Evolutionary conservation across 148 eudicot genomes (phyloP).

Genomic region (Amaranthus hypochondriacus): DNA sequence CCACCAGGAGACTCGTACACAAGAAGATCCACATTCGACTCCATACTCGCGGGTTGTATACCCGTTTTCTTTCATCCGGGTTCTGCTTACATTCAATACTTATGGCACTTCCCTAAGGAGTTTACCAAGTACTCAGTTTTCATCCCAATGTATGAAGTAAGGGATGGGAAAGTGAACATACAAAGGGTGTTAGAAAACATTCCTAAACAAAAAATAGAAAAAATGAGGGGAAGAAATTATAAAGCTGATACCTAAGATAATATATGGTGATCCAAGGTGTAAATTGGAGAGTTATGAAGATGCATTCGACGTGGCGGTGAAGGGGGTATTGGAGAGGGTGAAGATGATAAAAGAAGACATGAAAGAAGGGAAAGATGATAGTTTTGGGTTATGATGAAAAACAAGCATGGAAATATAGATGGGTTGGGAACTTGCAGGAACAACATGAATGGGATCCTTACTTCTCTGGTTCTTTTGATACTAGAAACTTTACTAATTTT

Average conservation of each 20-base stretch:
- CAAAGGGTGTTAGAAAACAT: slow-evolving; percentile 39
- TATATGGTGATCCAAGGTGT: slow-evolving; percentile 54
- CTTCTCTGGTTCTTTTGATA: slow-evolving; percentile 40
- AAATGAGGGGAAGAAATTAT: slow-evolving; percentile 60
- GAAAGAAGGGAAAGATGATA: slow-evolving; percentile 31
- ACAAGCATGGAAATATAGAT: slow-evolving; percentile 43
- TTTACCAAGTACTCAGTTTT: slow-evolving; percentile 58
- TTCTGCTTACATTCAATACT: slow-evolving; percentile 59
- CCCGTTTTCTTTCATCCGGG: slow-evolving; percentile 76
- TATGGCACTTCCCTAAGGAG: slow-evolving; percentile 59
- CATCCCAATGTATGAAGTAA: slow-evolving; percentile 46
- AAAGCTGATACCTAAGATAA: slow-evolving; percentile 48
- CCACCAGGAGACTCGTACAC: slow-evolving; percentile 78
- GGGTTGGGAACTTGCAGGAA: slow-evolving; percentile 35
- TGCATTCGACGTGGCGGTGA: slow-evolving; percentile 64
- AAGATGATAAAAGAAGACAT: slow-evolving; percentile 33
- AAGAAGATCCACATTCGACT: slow-evolving; percentile 65
- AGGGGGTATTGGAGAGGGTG: slow-evolving; percentile 41
- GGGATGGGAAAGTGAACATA: slow-evolving; percentile 39
- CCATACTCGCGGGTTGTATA: slow-evolving; percentile 76
- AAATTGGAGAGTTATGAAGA: slow-evolving; percentile 42
- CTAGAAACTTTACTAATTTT: slow-evolving; percentile 34
- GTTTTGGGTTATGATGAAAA: slow-evolving; percentile 44
- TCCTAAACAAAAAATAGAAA: slow-evolving; percentile 28
- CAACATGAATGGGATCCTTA: slow-evolving; percentile 49